A percentile compares a stretch with the other conserved stretches of the same genome.
Conservation (phyloP, 345 rosid species). For the Linum usitatissimum region DNA sequence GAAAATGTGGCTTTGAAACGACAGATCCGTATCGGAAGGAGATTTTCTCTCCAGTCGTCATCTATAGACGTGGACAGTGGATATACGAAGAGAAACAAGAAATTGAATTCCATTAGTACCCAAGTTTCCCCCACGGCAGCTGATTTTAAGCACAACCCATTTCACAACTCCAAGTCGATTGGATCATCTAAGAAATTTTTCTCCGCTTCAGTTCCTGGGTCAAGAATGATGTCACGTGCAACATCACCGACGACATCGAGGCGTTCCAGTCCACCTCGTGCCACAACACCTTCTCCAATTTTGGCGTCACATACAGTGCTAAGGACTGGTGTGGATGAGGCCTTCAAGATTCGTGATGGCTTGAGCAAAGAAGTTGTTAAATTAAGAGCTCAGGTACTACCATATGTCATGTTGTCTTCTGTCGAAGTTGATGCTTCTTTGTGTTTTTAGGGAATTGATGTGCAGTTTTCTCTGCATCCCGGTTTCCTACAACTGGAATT, state of each 20-base stretch:
- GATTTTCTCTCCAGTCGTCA: background rate
- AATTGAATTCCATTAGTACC: background rate
- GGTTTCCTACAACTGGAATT: too few relatives aligned
- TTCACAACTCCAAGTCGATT: background rate
- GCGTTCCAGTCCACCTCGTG: slow-evolving; percentile 38
- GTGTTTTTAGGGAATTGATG: too few relatives aligned
- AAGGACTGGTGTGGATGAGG: slow-evolving; percentile 29
- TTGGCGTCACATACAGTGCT: slow-evolving; percentile 24
- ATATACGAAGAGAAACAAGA: background rate
- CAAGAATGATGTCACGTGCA: background rate
- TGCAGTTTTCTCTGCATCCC: too few relatives aligned
- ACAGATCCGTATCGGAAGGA: background rate
- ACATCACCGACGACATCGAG: slow-evolving; percentile 31
- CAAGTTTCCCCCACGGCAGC: background rate
- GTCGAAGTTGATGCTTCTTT: too few relatives aligned
- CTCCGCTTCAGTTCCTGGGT: background rate
- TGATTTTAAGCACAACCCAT: background rate
- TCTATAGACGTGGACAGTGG: background rate
- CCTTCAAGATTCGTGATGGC: slow-evolving; percentile 33
- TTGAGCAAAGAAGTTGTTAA: slow-evolving; percentile 36
- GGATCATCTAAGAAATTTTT: background rate
- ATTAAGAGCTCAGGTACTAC: slow-evolving; percentile 50
- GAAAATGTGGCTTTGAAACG: background rate
- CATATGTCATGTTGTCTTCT: background rate
- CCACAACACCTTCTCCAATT: slow-evolving; percentile 31